Evolutionary conservation across 371 early-diverging fungal genomes (phyloP).

Genomic region (Circinella minor): DNA sequence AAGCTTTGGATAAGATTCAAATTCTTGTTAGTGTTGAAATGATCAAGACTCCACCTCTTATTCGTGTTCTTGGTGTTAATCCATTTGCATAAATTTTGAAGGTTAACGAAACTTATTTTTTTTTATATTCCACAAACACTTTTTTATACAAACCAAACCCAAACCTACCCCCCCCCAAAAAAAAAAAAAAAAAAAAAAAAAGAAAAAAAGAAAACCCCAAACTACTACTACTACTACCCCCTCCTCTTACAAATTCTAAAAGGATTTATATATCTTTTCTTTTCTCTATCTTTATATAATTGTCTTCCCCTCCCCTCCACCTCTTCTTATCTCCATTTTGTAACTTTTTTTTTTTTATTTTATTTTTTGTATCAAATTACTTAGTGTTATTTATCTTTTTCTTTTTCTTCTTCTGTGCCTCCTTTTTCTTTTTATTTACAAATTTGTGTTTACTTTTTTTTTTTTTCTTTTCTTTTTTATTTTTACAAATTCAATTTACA

Average conservation of each 20-base stretch:
- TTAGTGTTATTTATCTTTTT: slow-evolving; percentile 15
- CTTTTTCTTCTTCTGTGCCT: neutral
- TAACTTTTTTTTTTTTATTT: neutral
- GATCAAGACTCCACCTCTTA: slow-evolving; percentile 69
- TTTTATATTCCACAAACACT: neutral
- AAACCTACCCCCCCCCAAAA: too few species aligned
- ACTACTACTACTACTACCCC: too few species aligned
- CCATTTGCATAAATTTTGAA: slow-evolving; percentile 47
- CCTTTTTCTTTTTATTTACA: neutral
- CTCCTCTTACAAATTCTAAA: too few species aligned
- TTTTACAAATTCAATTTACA: neutral
- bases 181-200: too few species aligned
- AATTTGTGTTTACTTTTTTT: neutral
- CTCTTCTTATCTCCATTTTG: neutral
- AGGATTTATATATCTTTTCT: neutral
- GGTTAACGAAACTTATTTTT: neutral
- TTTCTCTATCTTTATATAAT: neutral
- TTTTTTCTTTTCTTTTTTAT: neutral
- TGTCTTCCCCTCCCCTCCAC: neutral
- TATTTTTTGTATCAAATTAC: slow-evolving; percentile 6
- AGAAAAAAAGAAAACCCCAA: too few species aligned
- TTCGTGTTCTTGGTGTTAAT: slow-evolving; percentile 69
- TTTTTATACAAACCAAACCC: too few species aligned
- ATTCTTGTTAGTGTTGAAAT: slow-evolving; percentile 68
- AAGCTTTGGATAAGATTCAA: slow-evolving; percentile 62